phyloP scores from a whole-genome alignment of 2,329 filamentous ascomycete genomes.

The Pseudofabraea citricarpa region DNA sequence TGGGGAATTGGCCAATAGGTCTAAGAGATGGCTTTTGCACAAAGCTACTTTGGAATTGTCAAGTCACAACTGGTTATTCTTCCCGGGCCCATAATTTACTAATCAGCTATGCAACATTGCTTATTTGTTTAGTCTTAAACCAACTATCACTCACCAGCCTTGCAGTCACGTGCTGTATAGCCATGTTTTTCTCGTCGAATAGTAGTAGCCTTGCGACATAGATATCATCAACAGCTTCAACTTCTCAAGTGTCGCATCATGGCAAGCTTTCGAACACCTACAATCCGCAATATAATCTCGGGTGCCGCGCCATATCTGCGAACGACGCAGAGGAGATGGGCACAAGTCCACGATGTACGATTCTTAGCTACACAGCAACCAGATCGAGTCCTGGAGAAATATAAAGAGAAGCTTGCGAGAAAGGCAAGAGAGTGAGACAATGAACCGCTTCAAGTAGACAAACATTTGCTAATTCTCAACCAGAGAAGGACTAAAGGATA shows the following conservation, averaged over 20 bases:
- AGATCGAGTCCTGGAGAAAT: slow-evolving; percentile 72
- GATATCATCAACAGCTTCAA: background rate
- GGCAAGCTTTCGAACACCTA: slow-evolving; percentile 42
- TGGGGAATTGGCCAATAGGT: too few relatives aligned
- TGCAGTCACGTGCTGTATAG: background rate
- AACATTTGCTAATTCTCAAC: background rate
- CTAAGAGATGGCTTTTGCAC: too few relatives aligned
- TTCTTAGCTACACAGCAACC: slow-evolving; percentile 77
- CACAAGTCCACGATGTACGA: slow-evolving; percentile 86
- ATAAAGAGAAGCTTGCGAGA: slow-evolving; percentile 75
- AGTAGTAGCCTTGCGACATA: background rate
- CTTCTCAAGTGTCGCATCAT: slow-evolving; percentile 27
- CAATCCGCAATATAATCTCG: slow-evolving; percentile 38
- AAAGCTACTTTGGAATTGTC: too few relatives aligned
- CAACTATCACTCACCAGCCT: too few relatives aligned
- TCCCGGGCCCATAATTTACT: too few relatives aligned
- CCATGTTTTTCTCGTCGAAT: too few relatives aligned
- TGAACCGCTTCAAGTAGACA: background rate
- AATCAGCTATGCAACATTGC: too few relatives aligned
- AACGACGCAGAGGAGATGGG: slow-evolving; percentile 71
- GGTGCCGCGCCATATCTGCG: slow-evolving; percentile 25
- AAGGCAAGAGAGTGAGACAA: slow-evolving; percentile 65
- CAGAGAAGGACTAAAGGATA: slow-evolving; percentile 59
- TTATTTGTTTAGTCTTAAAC: too few relatives aligned
- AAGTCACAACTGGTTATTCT: too few relatives aligned